Percentiles rank a stretch among this genome's conserved stretches.
These are phyloP conservation scores for Termitomyces heimii DNA, from an alignment of 768 basidiomycete genomes.

Conservation along the genomic window DNA sequence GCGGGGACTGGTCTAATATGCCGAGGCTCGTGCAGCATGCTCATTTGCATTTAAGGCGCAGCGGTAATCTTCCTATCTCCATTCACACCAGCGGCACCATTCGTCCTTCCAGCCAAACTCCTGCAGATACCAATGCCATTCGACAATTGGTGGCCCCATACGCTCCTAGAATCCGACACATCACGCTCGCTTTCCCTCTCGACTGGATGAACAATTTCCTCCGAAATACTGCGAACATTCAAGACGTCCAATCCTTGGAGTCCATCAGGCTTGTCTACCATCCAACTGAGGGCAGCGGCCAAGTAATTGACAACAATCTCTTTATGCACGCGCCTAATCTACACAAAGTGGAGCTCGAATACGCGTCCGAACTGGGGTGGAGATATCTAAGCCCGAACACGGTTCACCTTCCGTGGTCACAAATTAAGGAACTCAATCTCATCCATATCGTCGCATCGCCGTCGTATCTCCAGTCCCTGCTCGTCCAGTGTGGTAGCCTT, in stretches of 20 bases:
- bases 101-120: not conserved
- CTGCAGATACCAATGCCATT: not conserved
- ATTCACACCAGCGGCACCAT: not conserved
- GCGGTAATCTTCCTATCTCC: not conserved
- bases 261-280: slow-evolving; percentile 4
- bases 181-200: slow-evolving; percentile 7
- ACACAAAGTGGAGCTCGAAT: slow-evolving; percentile 4
- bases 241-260: slow-evolving; percentile 1
- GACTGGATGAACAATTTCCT: slow-evolving; percentile 7
- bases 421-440: slow-evolving; percentile 7
- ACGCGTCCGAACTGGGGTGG: not conserved
- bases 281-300: not conserved
- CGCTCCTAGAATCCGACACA: slow-evolving; percentile 2
- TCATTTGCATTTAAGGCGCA: slow-evolving; percentile 1
- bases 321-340: slow-evolving; percentile 1
- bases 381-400: not conserved
- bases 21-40: not conserved
- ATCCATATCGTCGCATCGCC: slow-evolving; percentile 1
- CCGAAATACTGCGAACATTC: not conserved
- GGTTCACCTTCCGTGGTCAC: slow-evolving; percentile 8
- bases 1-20: slow-evolving; percentile 3
- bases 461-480: not conserved
- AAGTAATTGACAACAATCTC: not conserved
- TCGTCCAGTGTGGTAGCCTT: slow-evolving; percentile 1
- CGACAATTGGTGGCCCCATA: not conserved